Conservation (phyloP, 2,329 filamentous ascomycete genomes). For the Zalaria obscura region DNA sequence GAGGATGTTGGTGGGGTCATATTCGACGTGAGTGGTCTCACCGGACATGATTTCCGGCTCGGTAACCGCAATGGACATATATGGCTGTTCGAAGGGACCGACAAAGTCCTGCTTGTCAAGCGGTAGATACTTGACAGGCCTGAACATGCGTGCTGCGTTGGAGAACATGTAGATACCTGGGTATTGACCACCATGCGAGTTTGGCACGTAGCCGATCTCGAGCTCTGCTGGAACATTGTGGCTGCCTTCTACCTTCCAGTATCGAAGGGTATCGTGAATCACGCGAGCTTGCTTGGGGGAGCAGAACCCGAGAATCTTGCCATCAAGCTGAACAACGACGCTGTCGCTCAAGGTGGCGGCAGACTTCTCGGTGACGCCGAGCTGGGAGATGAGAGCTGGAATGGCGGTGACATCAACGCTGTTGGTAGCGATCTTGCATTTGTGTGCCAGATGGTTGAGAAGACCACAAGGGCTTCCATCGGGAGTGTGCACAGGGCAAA, state of each 20-base stretch:
- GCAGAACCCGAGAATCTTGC: slow-evolving; percentile 80
- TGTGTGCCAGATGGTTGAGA: slow-evolving; percentile 88
- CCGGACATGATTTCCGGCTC: slow-evolving; percentile 77
- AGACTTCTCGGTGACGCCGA: slow-evolving; percentile 64
- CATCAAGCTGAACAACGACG: slow-evolving; percentile 81
- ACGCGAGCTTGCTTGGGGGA: slow-evolving; percentile 66
- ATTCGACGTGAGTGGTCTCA: slow-evolving; percentile 84
- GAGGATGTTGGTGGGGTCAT: slow-evolving; percentile 87
- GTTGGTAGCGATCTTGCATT: slow-evolving; percentile 76
- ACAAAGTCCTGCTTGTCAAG: slow-evolving; percentile 77
- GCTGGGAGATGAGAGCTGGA: slow-evolving; percentile 57
- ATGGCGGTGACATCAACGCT: slow-evolving; percentile 61
- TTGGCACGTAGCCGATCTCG: slow-evolving; percentile 83
- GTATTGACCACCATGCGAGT: slow-evolving; percentile 83
- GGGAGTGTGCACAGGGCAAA: slow-evolving; percentile 94
- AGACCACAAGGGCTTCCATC: slow-evolving; percentile 92
- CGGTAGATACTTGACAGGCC: slow-evolving; percentile 84
- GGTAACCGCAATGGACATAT: slow-evolving; percentile 94
- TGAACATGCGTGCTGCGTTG: slow-evolving; percentile 69
- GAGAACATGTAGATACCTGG: slow-evolving; percentile 92
- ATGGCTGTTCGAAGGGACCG: slow-evolving; percentile 89
- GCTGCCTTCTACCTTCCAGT: slow-evolving; percentile 87
- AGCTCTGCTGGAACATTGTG: slow-evolving; percentile 70
- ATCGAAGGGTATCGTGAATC: slow-evolving; percentile 74
- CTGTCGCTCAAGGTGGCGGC: slow-evolving; percentile 71